Evolutionary conservation across 441 rosid genomes (phyloP), one percentile per base, ranked within the genome.

Genomic region (Jatropha podagrica): DNA sequence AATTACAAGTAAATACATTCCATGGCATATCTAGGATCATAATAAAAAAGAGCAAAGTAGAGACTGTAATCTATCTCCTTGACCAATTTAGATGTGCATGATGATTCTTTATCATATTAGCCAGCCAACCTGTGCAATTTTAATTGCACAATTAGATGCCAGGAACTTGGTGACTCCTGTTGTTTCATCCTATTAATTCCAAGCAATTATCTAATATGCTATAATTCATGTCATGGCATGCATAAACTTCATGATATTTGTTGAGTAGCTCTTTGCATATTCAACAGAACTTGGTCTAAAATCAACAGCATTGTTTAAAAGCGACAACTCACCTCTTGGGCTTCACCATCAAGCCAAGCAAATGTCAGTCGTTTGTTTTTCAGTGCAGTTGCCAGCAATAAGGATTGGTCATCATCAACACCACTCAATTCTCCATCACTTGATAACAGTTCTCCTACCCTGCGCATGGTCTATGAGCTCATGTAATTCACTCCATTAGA

Each of bases 261-360:
- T 55, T 48, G 54, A 66, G 14, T 20, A 68, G 15, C 48, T 32
- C 49, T 59, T 20, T 27, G 23, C 7, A 23, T 9, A 46, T 20
- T 46, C 65, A 79, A 42, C 56, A 54, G 18, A 58, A 64, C 72
- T 15, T 56, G 5, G 59, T 20, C 41, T 54, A 74, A 71, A 56
- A 74, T 74, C 42, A 68, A 62, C 51, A 46, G 26, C 54, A 60
- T 59, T 54, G 7, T 63, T 63, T 37, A 38, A 44, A 55, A 63
- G 23, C 60, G 4, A 46, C n/a, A 64, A 63, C 89, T 83, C 80
- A 95, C 99, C 70, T 82, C 83, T 82, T 96, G 98, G 62, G 83
- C 86, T 84, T 96, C 99, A 59, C 98, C 99, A 75, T 96, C 94
- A 61, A 96, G 98, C 99, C 99, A 96, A 64, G 89, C 83, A 81